These are phyloP conservation scores for Solanum ahanhuiri DNA, from an alignment of 257 asterid genomes.

Conservation along the genomic window DNA sequence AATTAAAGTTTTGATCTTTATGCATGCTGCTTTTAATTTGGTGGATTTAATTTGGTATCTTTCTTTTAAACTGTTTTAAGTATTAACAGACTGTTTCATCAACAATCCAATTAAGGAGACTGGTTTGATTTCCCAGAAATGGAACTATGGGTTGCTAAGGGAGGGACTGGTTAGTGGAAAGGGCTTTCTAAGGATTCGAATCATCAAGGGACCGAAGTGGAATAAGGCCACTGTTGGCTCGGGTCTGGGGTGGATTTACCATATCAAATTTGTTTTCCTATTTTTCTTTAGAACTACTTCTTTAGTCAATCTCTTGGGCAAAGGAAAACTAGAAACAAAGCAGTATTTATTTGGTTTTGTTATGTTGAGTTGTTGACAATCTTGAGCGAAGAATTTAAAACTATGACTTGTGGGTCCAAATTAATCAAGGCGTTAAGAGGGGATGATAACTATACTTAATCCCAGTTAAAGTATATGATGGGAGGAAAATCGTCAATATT, in stretches of 20 bases:
- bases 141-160: background rate
- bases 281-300: background rate
- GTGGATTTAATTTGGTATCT: background rate
- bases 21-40: background rate
- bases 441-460: background rate
- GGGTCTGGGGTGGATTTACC: background rate
- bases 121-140: background rate
- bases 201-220: background rate
- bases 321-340: background rate
- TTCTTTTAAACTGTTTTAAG: background rate
- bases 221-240: background rate
- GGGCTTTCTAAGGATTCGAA: background rate
- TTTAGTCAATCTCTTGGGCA: background rate
- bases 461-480: background rate
- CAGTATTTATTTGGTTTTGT: background rate
- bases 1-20: constrained; percentile 19
- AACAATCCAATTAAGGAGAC: background rate
- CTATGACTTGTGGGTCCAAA: background rate
- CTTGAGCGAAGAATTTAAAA: background rate
- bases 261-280: background rate
- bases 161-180: background rate
- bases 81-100: background rate
- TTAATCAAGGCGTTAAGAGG: background rate
- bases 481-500: background rate
- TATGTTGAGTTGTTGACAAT: background rate